A percentile compares a stretch with the other conserved stretches of the same genome.
Evolutionary conservation across 768 basidiomycete genomes (phyloP).

Genomic region (Cystofilobasidium bisporidii): DNA sequence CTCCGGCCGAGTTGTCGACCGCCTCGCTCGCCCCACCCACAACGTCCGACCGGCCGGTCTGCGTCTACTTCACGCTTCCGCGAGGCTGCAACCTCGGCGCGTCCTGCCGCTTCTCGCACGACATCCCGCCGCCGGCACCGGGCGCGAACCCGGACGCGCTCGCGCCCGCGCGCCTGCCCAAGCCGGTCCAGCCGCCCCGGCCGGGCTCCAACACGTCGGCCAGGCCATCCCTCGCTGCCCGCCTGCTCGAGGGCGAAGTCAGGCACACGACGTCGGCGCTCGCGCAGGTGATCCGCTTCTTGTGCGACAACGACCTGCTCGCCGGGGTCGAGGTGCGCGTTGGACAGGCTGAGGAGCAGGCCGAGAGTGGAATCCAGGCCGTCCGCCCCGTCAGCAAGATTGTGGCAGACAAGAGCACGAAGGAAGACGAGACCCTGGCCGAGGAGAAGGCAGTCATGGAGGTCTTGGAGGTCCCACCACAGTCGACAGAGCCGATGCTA

Average conservation of each 20-base stretch:
- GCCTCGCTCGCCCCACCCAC: not conserved
- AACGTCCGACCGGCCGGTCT: not conserved
- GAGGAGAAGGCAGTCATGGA: no score
- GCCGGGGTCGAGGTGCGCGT: constrained; percentile 66
- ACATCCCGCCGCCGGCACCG: not conserved
- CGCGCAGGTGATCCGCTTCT: constrained; percentile 80
- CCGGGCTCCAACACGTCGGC: not conserved
- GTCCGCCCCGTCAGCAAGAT: constrained; percentile 19
- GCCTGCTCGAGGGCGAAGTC: constrained; percentile 79
- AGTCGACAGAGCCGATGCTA: no score
- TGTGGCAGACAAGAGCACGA: not conserved
- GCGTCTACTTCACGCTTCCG: constrained; percentile 16
- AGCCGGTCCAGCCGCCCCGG: not conserved
- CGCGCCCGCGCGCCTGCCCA: constrained; percentile 1
- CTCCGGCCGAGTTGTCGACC: not conserved
- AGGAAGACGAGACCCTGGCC: no score
- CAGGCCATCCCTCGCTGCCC: constrained; percentile 22
- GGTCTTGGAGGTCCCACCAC: no score
- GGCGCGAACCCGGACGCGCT: not conserved
- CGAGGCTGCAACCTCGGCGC: constrained; percentile 23
- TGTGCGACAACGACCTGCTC: constrained; percentile 83
- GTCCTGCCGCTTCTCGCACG: constrained; percentile 2
- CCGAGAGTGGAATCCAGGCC: constrained; percentile 30
- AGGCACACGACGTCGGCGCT: constrained; percentile 80
- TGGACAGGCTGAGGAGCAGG: constrained; percentile 54